phyloP scores from a whole-genome alignment of 2,329 filamentous ascomycete species.

The Domatiomyces globalis region DNA sequence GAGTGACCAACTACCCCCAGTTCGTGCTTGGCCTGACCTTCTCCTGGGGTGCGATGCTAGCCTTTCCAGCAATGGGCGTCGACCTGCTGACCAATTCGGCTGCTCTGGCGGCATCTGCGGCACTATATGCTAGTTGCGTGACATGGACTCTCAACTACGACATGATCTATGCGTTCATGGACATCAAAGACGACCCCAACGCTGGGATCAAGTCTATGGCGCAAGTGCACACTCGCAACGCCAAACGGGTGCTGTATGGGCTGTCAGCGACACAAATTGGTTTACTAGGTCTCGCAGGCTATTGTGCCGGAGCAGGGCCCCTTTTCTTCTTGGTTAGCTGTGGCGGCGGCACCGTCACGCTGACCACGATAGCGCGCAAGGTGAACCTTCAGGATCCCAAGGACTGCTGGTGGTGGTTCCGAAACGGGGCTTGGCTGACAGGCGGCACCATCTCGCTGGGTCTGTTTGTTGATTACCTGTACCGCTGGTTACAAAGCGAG shows the following conservation, averaged over 20 bases:
- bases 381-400: conserved; percentile 43
- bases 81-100: conserved; percentile 29
- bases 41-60: conserved; percentile 38
- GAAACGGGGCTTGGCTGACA: conserved; percentile 46
- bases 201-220: conserved; percentile 40
- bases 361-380: conserved; percentile 45
- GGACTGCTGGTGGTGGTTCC: conserved; percentile 53
- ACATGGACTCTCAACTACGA: conserved; percentile 38
- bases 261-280: conserved; percentile 29
- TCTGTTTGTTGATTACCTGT: conserved; percentile 40
- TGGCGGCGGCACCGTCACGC: conserved; percentile 40
- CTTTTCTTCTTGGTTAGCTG: conserved; percentile 45
- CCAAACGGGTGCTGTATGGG: conserved; percentile 30
- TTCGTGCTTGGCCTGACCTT: conserved; percentile 38
- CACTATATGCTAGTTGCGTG: conserved; percentile 34
- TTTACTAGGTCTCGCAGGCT: conserved; percentile 31
- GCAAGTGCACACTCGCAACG: conserved; percentile 34
- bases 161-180: conserved; percentile 40
- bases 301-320: conserved; percentile 40
- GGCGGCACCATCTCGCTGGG: conserved; percentile 45
- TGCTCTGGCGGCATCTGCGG: conserved; percentile 26
- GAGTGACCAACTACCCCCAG: conserved; percentile 40
- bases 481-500: conserved; percentile 4
- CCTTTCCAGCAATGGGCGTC: conserved; percentile 32
- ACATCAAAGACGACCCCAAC: conserved; percentile 36